Conservation (phyloP, 306 rosid species). For the Malus fusca region DNA sequence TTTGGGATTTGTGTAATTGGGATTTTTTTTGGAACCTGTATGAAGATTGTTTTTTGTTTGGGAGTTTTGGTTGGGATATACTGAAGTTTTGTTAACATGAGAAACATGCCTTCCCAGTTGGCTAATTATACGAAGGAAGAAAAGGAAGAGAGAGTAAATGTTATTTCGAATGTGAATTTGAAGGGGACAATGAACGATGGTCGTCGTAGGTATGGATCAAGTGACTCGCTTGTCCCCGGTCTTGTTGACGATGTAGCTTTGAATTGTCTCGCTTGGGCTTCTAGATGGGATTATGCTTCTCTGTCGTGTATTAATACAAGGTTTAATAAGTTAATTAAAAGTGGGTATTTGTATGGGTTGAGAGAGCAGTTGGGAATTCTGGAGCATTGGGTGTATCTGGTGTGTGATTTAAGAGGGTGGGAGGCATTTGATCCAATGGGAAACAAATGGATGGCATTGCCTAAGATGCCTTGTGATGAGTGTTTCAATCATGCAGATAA, state of each 20-base stretch:
- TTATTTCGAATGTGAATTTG: slow-evolving; percentile 19
- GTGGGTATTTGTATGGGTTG: slow-evolving; percentile 61
- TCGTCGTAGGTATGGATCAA: slow-evolving; percentile 41
- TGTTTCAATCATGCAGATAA: slow-evolving; percentile 90
- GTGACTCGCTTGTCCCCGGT: slow-evolving; percentile 77
- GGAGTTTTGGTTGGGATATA: slow-evolving; percentile 25
- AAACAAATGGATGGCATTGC: slow-evolving; percentile 73
- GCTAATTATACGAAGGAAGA: slow-evolving; percentile 13
- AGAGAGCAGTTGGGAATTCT: slow-evolving; percentile 54
- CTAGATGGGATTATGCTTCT: slow-evolving; percentile 57
- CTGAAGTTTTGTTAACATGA: slow-evolving; percentile 37
- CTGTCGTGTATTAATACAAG: slow-evolving; percentile 56
- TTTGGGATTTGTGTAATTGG: slow-evolving; percentile 5
- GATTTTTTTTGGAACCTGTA: slow-evolving; percentile 12
- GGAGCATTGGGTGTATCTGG: slow-evolving; percentile 84
- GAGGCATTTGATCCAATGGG: slow-evolving; percentile 55
- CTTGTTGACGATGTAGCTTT: slow-evolving; percentile 76
- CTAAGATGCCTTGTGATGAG: slow-evolving; percentile 89
- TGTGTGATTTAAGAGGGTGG: slow-evolving; percentile 84
- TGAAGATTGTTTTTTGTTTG: slow-evolving; percentile 23
- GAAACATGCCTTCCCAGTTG: slow-evolving; percentile 20
- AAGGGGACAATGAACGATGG: slow-evolving; percentile 56
- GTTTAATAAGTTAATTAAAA: slow-evolving; percentile 52
- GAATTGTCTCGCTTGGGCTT: slow-evolving; percentile 67
- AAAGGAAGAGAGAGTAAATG: slow-evolving; percentile 33